Percentiles rank a stretch among this genome's conserved stretches.
Conservation (phyloP, 805 yeast genomes). For the Metschnikowia kofuensis region DNA sequence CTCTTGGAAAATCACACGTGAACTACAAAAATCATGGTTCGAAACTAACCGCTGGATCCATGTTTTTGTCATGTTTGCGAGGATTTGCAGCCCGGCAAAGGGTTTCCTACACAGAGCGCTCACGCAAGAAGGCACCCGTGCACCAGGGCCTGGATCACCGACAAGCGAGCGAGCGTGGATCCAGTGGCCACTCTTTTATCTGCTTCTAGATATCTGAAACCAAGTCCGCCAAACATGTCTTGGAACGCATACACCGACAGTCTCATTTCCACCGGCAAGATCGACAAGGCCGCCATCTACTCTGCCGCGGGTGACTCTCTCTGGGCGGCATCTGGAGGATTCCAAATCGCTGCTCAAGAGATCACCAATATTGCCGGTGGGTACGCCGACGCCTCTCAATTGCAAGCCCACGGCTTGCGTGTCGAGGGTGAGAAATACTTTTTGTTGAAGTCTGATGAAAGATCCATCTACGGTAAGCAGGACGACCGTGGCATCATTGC, state of each 20-base stretch:
- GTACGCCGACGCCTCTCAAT: slow-evolving; percentile 69
- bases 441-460: slow-evolving; percentile 81
- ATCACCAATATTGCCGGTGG: slow-evolving; percentile 73
- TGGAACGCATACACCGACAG: slow-evolving; percentile 90
- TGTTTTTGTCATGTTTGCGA: too few relatives aligned
- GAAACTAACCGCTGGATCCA: too few relatives aligned
- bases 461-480: slow-evolving; percentile 89
- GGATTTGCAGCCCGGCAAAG: too few relatives aligned
- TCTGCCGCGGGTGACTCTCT: slow-evolving; percentile 92
- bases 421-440: slow-evolving; percentile 84
- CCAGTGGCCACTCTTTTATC: not conserved
- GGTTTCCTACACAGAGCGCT: too few relatives aligned
- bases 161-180: not conserved
- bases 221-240: slow-evolving; percentile 14
- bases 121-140: slow-evolving; percentile 2
- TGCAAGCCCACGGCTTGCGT: slow-evolving; percentile 86
- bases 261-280: slow-evolving; percentile 75
- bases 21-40: too few relatives aligned
- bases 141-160: slow-evolving; percentile 2
- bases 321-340: slow-evolving; percentile 84
- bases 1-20: too few relatives aligned
- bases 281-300: slow-evolving; percentile 90
- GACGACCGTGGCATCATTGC: slow-evolving; percentile 86
- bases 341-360: slow-evolving; percentile 66
- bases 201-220: not conserved